Percentiles rank a stretch among this genome's conserved stretches.
Evolutionary conservation across 768 basidiomycete species (phyloP).

Genomic region (Boletales sp.): DNA sequence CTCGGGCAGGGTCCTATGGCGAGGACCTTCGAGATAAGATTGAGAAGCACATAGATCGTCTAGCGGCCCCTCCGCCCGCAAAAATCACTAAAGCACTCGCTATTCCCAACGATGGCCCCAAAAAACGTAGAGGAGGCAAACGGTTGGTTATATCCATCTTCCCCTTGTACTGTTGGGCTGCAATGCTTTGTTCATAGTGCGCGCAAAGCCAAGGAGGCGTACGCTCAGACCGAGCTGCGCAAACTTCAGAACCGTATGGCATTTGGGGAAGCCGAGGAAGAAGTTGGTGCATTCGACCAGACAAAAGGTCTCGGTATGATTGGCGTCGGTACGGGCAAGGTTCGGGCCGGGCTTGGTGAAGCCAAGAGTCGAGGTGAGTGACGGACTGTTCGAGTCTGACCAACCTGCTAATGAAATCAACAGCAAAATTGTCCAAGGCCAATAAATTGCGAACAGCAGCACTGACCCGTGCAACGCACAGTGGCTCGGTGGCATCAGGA

Average conservation of each 20-base stretch:
- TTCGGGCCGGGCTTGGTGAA: constrained; percentile 84
- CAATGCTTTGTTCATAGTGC: constrained; percentile 49
- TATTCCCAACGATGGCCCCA: constrained; percentile 91
- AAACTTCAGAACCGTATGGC: constrained; percentile 97
- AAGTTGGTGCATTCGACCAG: constrained; percentile 94
- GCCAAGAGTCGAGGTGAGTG: constrained; percentile 83
- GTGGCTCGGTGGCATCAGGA: constrained; percentile 58
- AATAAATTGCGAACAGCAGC: constrained; percentile 89
- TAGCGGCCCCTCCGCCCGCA: constrained; percentile 90
- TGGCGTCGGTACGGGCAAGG: constrained; percentile 80
- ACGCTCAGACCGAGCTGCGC: constrained; percentile 93
- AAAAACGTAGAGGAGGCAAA: constrained; percentile 94
- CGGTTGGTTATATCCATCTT: constrained; percentile 48
- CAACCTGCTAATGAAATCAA: constrained; percentile 4
- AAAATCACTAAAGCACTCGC: constrained; percentile 94
- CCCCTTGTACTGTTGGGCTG: neutral
- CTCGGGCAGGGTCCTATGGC: constrained; percentile 67
- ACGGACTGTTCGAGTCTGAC: neutral
- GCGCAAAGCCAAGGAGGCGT: constrained; percentile 97
- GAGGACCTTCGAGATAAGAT: constrained; percentile 77
- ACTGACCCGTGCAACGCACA: constrained; percentile 70
- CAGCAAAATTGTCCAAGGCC: constrained; percentile 94
- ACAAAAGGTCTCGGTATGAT: constrained; percentile 99
- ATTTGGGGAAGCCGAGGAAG: constrained; percentile 94
- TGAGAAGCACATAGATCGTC: constrained; percentile 87